phyloP scores from a whole-genome alignment of 2,329 filamentous ascomycete genomes.

The Ophiocordyceps camponoti-saundersi region DNA sequence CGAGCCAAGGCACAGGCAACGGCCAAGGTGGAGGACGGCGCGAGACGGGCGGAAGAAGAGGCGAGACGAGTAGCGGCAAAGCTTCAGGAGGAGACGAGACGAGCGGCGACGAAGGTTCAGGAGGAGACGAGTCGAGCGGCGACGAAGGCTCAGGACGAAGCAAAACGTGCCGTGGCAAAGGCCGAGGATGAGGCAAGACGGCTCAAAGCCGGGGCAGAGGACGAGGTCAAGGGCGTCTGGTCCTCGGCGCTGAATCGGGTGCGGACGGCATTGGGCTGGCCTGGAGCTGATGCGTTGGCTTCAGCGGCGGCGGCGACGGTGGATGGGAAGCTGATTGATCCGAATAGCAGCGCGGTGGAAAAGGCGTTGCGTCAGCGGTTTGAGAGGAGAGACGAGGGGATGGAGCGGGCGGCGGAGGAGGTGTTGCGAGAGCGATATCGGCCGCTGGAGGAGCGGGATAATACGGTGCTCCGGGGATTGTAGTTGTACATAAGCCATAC shows the following conservation, averaged over 20 bases:
- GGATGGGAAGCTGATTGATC: neutral
- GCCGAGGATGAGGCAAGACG: slow-evolving; percentile 8
- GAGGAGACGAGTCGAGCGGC: slow-evolving; percentile 6
- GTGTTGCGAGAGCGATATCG: neutral
- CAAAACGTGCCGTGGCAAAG: slow-evolving; percentile 3
- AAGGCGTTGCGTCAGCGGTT: slow-evolving; percentile 35
- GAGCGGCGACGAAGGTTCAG: slow-evolving; percentile 8
- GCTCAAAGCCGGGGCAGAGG: slow-evolving; percentile 10
- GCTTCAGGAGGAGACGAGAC: slow-evolving; percentile 14
- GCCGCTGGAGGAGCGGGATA: neutral
- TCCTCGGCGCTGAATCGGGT: slow-evolving; percentile 18
- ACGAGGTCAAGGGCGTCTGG: slow-evolving; percentile 19
- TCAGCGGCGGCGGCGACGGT: slow-evolving; percentile 7
- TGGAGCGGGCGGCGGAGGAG: neutral
- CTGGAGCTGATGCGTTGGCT: slow-evolving; percentile 4
- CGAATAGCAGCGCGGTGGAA: slow-evolving; percentile 21
- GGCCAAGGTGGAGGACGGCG: slow-evolving; percentile 7
- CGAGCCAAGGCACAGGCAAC: slow-evolving; percentile 14
- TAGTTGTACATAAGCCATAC: neutral
- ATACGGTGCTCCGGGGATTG: neutral
- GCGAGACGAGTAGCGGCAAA: slow-evolving; percentile 15
- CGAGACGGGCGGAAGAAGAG: slow-evolving; percentile 7
- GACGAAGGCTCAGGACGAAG: slow-evolving; percentile 5
- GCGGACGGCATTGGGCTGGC: slow-evolving; percentile 7
- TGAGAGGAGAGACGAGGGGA: slow-evolving; percentile 12